Conservation (phyloP, 495 filamentous ascomycete species). For the Cercophora newfieldiana region DNA sequence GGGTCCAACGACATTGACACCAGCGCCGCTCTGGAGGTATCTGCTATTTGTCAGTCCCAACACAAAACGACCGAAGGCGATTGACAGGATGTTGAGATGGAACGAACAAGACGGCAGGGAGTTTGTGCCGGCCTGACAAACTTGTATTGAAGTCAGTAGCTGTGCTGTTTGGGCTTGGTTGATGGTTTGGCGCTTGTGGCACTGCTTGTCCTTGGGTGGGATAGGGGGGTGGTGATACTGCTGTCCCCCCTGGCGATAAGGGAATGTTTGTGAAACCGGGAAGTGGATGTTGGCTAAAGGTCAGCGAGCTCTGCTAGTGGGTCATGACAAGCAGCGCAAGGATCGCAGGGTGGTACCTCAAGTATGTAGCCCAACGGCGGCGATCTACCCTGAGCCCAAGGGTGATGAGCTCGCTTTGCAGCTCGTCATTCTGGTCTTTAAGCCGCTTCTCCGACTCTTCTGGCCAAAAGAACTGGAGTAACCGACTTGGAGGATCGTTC, state of each 20-base stretch:
- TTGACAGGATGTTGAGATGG: too few species aligned
- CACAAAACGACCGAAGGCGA: not conserved
- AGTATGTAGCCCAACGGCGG: slow-evolving; percentile 2
- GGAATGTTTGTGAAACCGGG: not conserved
- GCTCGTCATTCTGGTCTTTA: slow-evolving; percentile 7
- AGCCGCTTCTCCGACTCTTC: slow-evolving; percentile 10
- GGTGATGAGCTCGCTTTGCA: slow-evolving; percentile 7
- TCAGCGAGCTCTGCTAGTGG: not conserved
- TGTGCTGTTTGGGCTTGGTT: not conserved
- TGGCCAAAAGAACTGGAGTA: slow-evolving; percentile 15
- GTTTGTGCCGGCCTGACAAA: not conserved
- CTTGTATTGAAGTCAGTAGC: not conserved
- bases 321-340: not conserved
- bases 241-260: not conserved
- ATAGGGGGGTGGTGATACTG: not conserved
- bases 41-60: not conserved
- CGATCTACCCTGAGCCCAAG: slow-evolving; percentile 7
- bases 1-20: slow-evolving; percentile 5
- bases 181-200: not conserved
- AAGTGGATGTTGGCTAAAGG: slow-evolving; percentile 6
- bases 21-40: slow-evolving; percentile 6
- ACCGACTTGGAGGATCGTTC: not conserved
- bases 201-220: not conserved
- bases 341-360: not conserved
- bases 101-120: slow-evolving; percentile 2